phyloP scores from a whole-genome alignment of 345 rosid genomes.

The Triadica sebifera region DNA sequence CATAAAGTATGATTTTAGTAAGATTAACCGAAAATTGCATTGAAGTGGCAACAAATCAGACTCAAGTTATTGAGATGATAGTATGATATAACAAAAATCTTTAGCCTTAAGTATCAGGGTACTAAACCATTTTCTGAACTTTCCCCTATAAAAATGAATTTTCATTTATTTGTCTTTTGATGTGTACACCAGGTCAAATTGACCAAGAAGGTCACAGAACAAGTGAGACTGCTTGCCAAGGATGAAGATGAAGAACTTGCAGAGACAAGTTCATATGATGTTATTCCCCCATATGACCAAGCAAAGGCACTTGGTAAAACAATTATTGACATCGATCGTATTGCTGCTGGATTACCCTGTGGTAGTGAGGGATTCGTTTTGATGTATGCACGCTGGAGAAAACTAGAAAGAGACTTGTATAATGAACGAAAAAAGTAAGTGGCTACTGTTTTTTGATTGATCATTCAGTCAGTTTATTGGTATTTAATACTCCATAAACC shows the following conservation, averaged over 20 bases:
- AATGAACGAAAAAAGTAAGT: slow-evolving; percentile 94
- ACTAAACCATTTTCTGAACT: not conserved
- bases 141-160: not conserved
- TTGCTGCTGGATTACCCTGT: slow-evolving; percentile 99
- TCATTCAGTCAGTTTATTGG: not conserved
- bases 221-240: slow-evolving; percentile 83
- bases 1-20: too few relatives aligned
- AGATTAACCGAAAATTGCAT: too few relatives aligned
- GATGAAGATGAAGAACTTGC: slow-evolving; percentile 82
- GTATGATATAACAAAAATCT: too few relatives aligned
- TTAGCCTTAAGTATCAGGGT: too few relatives aligned
- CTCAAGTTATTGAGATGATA: too few relatives aligned
- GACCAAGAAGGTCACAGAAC: slow-evolving; percentile 92
- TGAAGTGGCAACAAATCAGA: too few relatives aligned
- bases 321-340: slow-evolving; percentile 90
- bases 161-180: slow-evolving; percentile 10
- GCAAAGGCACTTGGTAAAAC: slow-evolving; percentile 99
- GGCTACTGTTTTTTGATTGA: slow-evolving; percentile 14
- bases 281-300: slow-evolving; percentile 90
- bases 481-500: not conserved
- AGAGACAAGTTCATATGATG: slow-evolving; percentile 62
- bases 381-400: slow-evolving; percentile 99
- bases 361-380: slow-evolving; percentile 98
- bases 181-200: slow-evolving; percentile 52
- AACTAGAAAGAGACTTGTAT: slow-evolving; percentile 95